phyloP scores from a whole-genome alignment of 73 alveolate genomes.

The Uronychia binucleata region DNA sequence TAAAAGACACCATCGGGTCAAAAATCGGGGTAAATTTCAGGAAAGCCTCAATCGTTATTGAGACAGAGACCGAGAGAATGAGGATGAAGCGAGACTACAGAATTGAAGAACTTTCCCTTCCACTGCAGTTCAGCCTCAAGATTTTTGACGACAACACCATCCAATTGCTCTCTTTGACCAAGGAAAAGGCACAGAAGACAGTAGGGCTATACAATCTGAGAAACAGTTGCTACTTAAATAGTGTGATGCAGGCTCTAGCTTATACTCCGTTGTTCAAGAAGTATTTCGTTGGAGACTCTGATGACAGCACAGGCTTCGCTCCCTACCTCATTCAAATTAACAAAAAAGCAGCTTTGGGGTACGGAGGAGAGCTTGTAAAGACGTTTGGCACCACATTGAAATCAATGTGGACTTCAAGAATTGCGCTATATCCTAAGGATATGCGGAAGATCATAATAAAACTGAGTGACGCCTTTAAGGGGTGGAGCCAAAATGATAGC shows the following conservation, averaged over 20 bases:
- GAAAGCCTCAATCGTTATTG: not conserved
- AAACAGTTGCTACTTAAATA: slow-evolving; percentile 76
- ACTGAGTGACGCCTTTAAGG: slow-evolving; percentile 55
- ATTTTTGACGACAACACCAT: slow-evolving; percentile 4
- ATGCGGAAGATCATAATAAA: slow-evolving; percentile 61
- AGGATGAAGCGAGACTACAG: not conserved
- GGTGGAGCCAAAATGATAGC: slow-evolving; percentile 72
- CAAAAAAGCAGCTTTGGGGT: not conserved
- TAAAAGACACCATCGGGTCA: not conserved
- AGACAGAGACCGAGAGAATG: not conserved
- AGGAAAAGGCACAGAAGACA: not conserved
- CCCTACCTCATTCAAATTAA: not conserved
- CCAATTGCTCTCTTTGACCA: not conserved
- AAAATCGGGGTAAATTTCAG: not conserved
- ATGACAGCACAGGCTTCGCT: not conserved
- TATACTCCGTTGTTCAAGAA: slow-evolving; percentile 69
- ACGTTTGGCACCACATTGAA: slow-evolving; percentile 48
- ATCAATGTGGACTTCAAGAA: slow-evolving; percentile 39
- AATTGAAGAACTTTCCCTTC: not conserved
- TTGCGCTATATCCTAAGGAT: slow-evolving; percentile 52
- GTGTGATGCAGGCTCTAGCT: slow-evolving; percentile 62
- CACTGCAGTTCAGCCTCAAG: not conserved
- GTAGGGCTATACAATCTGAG: slow-evolving; percentile 65
- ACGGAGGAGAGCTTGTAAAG: slow-evolving; percentile 47
- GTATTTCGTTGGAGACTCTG: slow-evolving; percentile 16